Base-by-base conservation (phyloP, 139 green algal genomes). In the Edaphochlamys debaryana region DNA sequence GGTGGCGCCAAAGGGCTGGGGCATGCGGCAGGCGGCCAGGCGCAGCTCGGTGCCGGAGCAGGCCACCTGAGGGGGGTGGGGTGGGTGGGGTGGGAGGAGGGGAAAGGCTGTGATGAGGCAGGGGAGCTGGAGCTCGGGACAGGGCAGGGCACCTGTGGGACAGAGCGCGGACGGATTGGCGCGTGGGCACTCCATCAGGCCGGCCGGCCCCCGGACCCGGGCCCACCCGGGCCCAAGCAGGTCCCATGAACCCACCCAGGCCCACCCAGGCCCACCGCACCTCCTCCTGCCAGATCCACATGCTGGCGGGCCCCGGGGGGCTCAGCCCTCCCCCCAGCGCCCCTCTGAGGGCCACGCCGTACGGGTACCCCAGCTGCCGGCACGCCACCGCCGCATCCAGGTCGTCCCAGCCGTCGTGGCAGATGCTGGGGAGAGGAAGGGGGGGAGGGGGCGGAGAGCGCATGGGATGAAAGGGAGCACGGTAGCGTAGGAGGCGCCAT, bases 321-420 rank as follows among this genome's bases (percentile, higher is more conserved):
- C n/a, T 38, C 13, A 8, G 19, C 13, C 60, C 60, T 30, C 60
- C 60, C 13, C n/a, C 60, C 60, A 67, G 60, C 30, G n/a, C 13
- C 30, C 60, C 60, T n/a, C 17, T 37, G 30, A 56, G 27, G 6
- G 73, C 73, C 3, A 29, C 32, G 5, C 73, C 73, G 56, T 58
- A 69, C 37, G 56, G 6, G 37, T 42, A 80, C 13, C 73, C 73
- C 73, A 80, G 41, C 73, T 80, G 73, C 17, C 56, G 56, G 73
- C 73, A 80, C 56, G 36, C 73, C 40, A 80, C 73, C 1, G 73
- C 34, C 2, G 73, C 52, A 38, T 29, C 34, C 6, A 41, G 36
- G 73, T 80, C 73, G 56, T 80, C 73, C 73, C 73, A 80, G 9
- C 73, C 73, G 52, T 80, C 73, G 0, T 80, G 73, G 13, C 73